Evolutionary conservation across 495 filamentous ascomycete genomes (phyloP).

Genomic region (Hypomontagnella monticulosa): DNA sequence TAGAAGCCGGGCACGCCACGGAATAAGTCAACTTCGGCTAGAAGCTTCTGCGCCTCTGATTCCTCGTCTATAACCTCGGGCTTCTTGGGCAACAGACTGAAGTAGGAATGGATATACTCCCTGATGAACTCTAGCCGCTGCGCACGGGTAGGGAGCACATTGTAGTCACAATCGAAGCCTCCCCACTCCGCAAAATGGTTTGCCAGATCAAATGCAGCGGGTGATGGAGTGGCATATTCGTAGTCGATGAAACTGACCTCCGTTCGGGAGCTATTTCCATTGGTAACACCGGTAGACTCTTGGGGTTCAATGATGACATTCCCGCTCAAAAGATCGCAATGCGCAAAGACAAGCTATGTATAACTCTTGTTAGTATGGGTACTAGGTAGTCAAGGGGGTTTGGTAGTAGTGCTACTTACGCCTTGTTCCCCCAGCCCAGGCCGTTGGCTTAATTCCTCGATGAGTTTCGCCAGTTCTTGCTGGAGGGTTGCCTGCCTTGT

Average conservation of each 20-base stretch:
- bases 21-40: constrained; percentile 84
- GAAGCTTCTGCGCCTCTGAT: constrained; percentile 67
- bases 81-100: constrained; percentile 52
- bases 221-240: constrained; percentile 93
- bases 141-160: constrained; percentile 78
- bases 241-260: constrained; percentile 95
- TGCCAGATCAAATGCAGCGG: constrained; percentile 97
- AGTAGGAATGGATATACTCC: constrained; percentile 77
- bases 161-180: constrained; percentile 93
- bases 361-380: constrained; percentile 40
- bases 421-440: constrained; percentile 76
- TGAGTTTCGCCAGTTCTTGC: constrained; percentile 74
- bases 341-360: constrained; percentile 83
- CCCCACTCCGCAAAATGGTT: constrained; percentile 99
- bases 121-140: constrained; percentile 83
- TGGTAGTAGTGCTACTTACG: constrained; percentile 59
- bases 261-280: constrained; percentile 43
- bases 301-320: constrained; percentile 81
- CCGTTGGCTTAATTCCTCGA: constrained; percentile 75
- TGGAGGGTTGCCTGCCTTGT: constrained; percentile 73
- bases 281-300: constrained; percentile 31
- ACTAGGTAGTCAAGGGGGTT: not conserved
- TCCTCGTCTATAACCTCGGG: constrained; percentile 61
- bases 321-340: constrained; percentile 93
- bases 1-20: constrained; percentile 88